Evolutionary conservation across 2,329 filamentous ascomycete genomes (phyloP).

Genomic region (Fragosphaeria purpurea): DNA sequence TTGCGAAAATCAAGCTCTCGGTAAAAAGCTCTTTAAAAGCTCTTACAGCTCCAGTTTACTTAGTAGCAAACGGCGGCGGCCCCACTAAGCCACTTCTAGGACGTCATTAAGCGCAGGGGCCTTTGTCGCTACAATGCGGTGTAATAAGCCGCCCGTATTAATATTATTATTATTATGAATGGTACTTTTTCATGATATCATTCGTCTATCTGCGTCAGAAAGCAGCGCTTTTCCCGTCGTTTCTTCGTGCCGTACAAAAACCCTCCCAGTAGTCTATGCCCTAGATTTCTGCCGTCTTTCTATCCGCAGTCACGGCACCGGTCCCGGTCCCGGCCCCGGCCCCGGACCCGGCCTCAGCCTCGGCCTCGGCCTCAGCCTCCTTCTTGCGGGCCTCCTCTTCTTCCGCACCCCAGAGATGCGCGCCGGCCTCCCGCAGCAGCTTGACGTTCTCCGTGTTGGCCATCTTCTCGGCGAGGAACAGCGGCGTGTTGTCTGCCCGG

Average conservation of each 20-base stretch:
- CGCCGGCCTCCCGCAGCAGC: constrained; percentile 49
- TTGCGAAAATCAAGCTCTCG: background rate
- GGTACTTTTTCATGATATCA: too few relatives aligned
- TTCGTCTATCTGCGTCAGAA: too few relatives aligned
- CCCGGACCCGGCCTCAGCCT: too few relatives aligned
- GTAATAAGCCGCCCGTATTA: too few relatives aligned
- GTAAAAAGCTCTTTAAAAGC: background rate
- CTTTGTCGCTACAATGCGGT: too few relatives aligned
- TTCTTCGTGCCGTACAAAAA: too few relatives aligned
- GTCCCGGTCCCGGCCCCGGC: background rate
- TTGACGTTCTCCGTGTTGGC: constrained; percentile 43
- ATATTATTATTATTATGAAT: too few relatives aligned
- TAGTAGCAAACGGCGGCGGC: too few relatives aligned
- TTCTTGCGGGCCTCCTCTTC: background rate
- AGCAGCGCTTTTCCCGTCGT: too few relatives aligned
- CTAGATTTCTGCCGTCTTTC: background rate
- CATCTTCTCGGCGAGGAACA: constrained; percentile 52
- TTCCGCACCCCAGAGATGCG: constrained; percentile 47
- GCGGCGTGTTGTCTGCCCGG: constrained; percentile 53
- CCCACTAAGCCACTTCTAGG: too few relatives aligned
- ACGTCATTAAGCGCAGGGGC: too few relatives aligned
- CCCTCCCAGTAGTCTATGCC: too few relatives aligned
- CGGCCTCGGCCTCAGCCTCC: background rate
- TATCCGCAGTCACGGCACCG: background rate
- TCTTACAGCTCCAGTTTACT: background rate